Base-by-base conservation (phyloP, 2,329 filamentous ascomycete species). In the Amesomyces nigricolor region DNA sequence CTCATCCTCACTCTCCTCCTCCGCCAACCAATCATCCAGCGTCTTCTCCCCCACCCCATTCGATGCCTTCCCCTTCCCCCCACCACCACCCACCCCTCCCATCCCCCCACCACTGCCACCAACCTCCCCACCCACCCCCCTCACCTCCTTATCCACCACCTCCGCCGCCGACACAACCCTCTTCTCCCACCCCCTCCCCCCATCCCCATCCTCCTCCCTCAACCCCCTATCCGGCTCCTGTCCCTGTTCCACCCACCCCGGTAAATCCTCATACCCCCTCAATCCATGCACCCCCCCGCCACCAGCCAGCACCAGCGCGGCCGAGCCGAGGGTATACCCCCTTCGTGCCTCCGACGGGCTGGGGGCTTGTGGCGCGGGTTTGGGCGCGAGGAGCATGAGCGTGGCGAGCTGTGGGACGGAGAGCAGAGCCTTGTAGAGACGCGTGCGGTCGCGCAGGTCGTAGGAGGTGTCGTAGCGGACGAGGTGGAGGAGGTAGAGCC, bases 391-490 rank as follows among this genome's bases (percentile, higher is more conserved):
- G 0, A 99, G 83, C 69, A 97, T 87, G 13, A 99, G 78, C 0
- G 88, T 91, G 2, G 94, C 94, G 14, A 99, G 81, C 69, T 97
- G 90, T 0, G 91, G 89, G 4, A 88, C 84, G 4, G 83, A 80
- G 2, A 99, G 81, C 1, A 99, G 82, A 1, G 91, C 81, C 61
- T 88, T 90, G 74, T 95, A 97, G 58, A 96, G 81, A 32, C 94
- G 85, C 2, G 91, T 86, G 22, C 94, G 87, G 68, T 97, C 94
- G 61, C 94, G 89, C 3, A 99, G 82, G 67, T 97, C 91, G 71
- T 95, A 99, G 0, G 91, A 96, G 0, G 86, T 89, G 65, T 97
- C 94, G 70, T 97, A 99, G 58, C 94, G 85, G 32, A 89, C 89
- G 1, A 99, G 81, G 1, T 92, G 80, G 29, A 95, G 78, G 19